These are phyloP conservation scores for Xylariaceae sp. DNA, from an alignment of 2,329 filamentous ascomycete genomes.

Conservation along the genomic window DNA sequence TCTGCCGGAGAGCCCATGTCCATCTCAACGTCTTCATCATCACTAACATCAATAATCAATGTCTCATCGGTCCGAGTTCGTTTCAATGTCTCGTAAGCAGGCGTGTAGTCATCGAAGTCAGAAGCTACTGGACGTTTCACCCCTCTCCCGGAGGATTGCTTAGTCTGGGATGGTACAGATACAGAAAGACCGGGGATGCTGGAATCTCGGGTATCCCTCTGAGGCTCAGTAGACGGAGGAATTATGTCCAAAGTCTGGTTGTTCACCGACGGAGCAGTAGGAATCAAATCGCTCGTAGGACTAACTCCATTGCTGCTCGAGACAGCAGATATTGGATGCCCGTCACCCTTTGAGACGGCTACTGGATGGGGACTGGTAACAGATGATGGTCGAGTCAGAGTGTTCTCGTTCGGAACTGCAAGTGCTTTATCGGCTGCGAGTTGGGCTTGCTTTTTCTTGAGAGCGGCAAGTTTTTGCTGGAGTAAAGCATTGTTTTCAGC, in stretches of 20 bases:
- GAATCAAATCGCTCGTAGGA: constrained; percentile 8
- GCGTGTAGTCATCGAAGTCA: constrained; percentile 60
- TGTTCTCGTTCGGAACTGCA: constrained; percentile 13
- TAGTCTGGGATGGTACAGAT: constrained; percentile 14
- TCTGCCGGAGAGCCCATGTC: constrained; percentile 57
- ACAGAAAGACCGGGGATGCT: constrained; percentile 25
- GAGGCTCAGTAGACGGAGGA: constrained; percentile 15
- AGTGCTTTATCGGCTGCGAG: constrained; percentile 25
- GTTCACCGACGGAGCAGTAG: constrained; percentile 5
- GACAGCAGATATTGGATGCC: too few relatives aligned
- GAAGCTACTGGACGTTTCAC: constrained; percentile 63
- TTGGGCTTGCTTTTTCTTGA: constrained; percentile 50
- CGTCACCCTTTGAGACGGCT: too few relatives aligned
- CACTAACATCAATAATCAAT: constrained; percentile 82
- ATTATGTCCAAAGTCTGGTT: too few relatives aligned
- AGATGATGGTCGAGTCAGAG: constrained; percentile 11
- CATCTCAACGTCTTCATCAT: constrained; percentile 65
- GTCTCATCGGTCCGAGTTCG: constrained; percentile 50
- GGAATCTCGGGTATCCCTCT: constrained; percentile 16
- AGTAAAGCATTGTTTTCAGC: constrained; percentile 66
- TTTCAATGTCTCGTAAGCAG: constrained; percentile 42
- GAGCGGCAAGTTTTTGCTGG: constrained; percentile 72
- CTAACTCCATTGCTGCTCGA: too few relatives aligned
- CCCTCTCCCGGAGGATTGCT: constrained; percentile 26
- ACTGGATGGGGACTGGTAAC: neutral